Conservation (phyloP, 176 grass and related monocot genomes). For the Aegilops speltoides region DNA sequence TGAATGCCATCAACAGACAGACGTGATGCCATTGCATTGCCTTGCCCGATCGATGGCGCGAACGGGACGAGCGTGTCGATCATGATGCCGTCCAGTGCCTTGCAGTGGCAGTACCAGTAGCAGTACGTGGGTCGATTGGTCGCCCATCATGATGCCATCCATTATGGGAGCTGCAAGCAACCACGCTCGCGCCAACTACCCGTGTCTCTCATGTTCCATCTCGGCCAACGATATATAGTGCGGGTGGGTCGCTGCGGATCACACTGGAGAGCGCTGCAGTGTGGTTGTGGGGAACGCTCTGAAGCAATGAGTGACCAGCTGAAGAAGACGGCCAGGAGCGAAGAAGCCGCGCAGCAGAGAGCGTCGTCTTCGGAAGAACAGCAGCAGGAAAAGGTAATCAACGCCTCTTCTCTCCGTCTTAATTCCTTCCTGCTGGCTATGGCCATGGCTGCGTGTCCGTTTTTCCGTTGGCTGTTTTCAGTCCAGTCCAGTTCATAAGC, state of each 20-base stretch:
- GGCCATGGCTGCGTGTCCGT: background rate
- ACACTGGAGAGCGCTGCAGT: background rate
- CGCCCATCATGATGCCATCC: background rate
- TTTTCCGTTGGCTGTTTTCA: background rate
- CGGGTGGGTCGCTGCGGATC: background rate
- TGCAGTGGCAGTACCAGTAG: background rate
- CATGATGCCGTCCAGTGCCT: too few relatives aligned
- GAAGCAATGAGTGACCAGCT: slow-evolving; percentile 17
- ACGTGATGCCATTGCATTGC: background rate
- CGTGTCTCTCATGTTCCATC: background rate
- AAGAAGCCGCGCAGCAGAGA: background rate
- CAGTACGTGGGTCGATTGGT: background rate
- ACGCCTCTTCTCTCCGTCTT: background rate
- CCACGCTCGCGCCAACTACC: background rate
- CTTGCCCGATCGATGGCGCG: background rate
- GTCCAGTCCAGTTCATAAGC: background rate
- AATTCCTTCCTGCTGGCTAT: background rate
- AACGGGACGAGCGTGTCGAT: background rate
- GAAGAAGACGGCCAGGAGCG: background rate
- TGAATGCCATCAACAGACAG: slow-evolving; percentile 7
- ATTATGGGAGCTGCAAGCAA: background rate
- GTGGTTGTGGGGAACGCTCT: background rate
- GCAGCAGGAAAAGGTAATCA: background rate
- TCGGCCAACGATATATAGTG: background rate
- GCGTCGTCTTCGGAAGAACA: background rate